Percentiles rank a stretch among this genome's conserved stretches.
Conservation (phyloP, 1,284 basidiomycete species). For the Pyrrhoderma noxium region DNA sequence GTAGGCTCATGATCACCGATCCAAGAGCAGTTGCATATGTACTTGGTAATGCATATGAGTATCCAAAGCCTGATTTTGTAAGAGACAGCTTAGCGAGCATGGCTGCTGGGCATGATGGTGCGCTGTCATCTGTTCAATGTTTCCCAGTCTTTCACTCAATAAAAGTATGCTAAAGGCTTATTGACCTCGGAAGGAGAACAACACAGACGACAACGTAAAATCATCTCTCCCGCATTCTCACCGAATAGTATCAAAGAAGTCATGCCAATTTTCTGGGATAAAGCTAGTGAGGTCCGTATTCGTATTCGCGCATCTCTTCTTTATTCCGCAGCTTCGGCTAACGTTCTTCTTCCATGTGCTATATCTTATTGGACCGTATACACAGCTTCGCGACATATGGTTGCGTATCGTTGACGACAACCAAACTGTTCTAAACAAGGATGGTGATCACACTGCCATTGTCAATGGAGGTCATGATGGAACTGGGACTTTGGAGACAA, state of each 20-base stretch:
- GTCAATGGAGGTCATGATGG: conserved; percentile 1
- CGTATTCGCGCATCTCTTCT: background rate
- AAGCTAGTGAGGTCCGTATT: conserved; percentile 44
- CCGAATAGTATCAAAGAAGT: conserved; percentile 47
- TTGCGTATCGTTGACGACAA: conserved; percentile 24
- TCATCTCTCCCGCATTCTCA: conserved; percentile 53
- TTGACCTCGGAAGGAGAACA: conserved; percentile 42
- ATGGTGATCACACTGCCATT: too few relatives aligned
- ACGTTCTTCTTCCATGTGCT: background rate
- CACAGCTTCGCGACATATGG: conserved; percentile 44
- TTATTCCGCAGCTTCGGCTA: too few relatives aligned
- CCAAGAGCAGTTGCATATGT: conserved; percentile 54
- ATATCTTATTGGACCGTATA: background rate
- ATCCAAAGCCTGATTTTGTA: conserved; percentile 61
- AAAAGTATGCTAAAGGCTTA: conserved; percentile 26
- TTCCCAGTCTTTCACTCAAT: background rate
- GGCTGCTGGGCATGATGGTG: conserved; percentile 37
- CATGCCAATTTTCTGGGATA: conserved; percentile 56
- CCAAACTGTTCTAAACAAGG: background rate
- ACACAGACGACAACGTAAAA: conserved; percentile 34
- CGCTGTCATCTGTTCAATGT: conserved; percentile 8
- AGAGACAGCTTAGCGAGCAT: conserved; percentile 48
- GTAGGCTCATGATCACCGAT: conserved; percentile 54
- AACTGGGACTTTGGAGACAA: background rate
- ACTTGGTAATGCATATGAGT: conserved; percentile 51